Evolutionary conservation across 345 rosid genomes (phyloP), one percentile per base, ranked within the genome.

Genomic region (Linum usitatissimum): DNA sequence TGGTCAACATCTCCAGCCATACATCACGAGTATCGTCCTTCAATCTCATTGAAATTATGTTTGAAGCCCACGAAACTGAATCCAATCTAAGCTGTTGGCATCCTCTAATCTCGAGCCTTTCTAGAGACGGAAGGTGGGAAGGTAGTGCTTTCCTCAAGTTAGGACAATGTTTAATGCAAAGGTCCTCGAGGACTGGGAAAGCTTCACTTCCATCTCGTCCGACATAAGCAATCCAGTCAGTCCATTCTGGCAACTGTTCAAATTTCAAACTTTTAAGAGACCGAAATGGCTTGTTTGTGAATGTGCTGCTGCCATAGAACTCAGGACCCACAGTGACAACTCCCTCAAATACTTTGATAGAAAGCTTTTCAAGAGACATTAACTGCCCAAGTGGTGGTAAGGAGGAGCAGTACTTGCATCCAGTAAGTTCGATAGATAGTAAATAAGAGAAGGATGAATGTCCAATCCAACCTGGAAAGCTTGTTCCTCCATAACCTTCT

Each of bases 361-460:
- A 30, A n/a, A 59, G 48, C 2, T 34, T 19, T 34, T n/a, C n/a
- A 8, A 59, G 62, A 59, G 62, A 59, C 8, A 17, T 19, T 59
- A 59, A 36, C 19, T 30, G 62, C 62, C 62, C 62, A 15, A 59
- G 62, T 59, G 62, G 18, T 34, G 62, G 62, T 17, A 59, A 59
- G 21, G 45, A 30, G 40, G 48, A 30, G 42, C 62, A 59, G 19
- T 59, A 30, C 31, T 36, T 59, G n/a, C 62, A 59, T 34, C 62
- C 45, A 30, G 0, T 34, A 8, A 59, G 42, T 19, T 34, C 19
- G 9, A 59, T 3, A 18, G 62, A 30, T 36, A 36, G 18, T 5
- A 59, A 30, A 31, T 36, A 15, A 31, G 62, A 6, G 62, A 59
- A 59, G 38, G 62, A 59, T 14, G 62, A 59, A 17, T 34, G 45